Percentiles rank a stretch among this genome's conserved stretches.
Evolutionary conservation across 192 early-diverging fungal genomes (phyloP).

Genomic region (Umbelopsis vinacea): DNA sequence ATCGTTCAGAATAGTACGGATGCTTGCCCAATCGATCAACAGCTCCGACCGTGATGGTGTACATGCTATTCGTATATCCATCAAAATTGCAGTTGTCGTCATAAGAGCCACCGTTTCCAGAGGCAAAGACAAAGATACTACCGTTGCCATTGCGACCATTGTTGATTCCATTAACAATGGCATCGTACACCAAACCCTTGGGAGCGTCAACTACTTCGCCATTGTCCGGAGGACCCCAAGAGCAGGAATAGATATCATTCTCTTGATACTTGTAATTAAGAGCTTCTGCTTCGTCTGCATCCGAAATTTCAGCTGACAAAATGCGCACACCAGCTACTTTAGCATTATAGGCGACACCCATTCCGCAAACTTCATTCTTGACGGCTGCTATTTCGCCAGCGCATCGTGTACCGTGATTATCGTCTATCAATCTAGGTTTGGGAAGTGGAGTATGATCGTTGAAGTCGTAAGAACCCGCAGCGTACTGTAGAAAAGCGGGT

Average conservation of each 20-base stretch:
- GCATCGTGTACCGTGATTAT: slow-evolving; percentile 96
- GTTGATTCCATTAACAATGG: slow-evolving; percentile 84
- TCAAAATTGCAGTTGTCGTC: slow-evolving; percentile 97
- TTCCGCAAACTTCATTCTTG: slow-evolving; percentile 91
- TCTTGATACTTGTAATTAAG: slow-evolving; percentile 88
- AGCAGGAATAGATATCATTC: slow-evolving; percentile 96
- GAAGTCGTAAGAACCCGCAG: slow-evolving; percentile 93
- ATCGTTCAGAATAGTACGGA: slow-evolving; percentile 86
- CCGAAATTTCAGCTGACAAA: slow-evolving; percentile 86
- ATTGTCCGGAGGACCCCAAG: slow-evolving; percentile 94
- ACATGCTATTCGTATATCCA: slow-evolving; percentile 95
- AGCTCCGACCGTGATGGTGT: slow-evolving; percentile 92
- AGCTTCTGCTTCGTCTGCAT: slow-evolving; percentile 89
- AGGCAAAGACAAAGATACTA: slow-evolving; percentile 92
- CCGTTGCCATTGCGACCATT: slow-evolving; percentile 87
- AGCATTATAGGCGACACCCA: slow-evolving; percentile 90
- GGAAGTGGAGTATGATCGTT: slow-evolving; percentile 82
- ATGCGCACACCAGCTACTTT: slow-evolving; percentile 89
- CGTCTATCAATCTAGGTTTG: slow-evolving; percentile 73
- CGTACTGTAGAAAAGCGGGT: slow-evolving; percentile 50
- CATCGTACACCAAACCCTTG: slow-evolving; percentile 74
- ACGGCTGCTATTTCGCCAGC: slow-evolving; percentile 96
- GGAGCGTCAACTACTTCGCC: slow-evolving; percentile 88
- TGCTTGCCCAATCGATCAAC: slow-evolving; percentile 77
- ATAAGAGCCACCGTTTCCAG: slow-evolving; percentile 83